Evolutionary conservation across 2,329 filamentous ascomycete genomes (phyloP), one percentile per base, ranked within the genome.

Genomic region (Phyllachora maydis): DNA sequence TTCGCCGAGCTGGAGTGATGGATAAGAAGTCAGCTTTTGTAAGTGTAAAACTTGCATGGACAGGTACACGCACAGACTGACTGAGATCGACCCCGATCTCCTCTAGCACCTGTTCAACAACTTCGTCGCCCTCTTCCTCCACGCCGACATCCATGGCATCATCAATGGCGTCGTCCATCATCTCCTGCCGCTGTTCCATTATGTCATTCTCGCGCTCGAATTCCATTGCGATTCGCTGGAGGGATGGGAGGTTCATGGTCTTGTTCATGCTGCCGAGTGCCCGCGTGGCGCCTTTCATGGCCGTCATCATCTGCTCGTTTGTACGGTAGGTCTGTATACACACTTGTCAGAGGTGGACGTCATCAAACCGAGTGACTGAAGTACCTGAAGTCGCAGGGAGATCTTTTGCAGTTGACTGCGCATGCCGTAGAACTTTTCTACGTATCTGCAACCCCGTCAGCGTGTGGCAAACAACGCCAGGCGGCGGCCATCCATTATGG

Each of bases 291-390:
- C 88, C 88, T 50, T 93, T 98, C 88, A 98, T 95, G 6, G 83
- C 88, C 49, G 92, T 81, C 83, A 93, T 93, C 88, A 98, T 98
- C 50, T 95, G 85, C 48, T 98, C 88, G 49, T 98, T 98, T 35
- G 83, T 93, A 33, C 88, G 72, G 33, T 95, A 85, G 23, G 88
- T 98, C 79, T 92, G 39, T 13, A 10, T 7, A 15, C 22, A 19
- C 4, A 3, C 15, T 17, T 11, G 23, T 29, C 18, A 26, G 21
- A 4, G 8, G 17, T 5, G 22, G 3, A 23, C 8, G n/a, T 4
- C n/a, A 14, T 9, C 6, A 14, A 9, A 16, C 12, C 13, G 18
- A 14, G 4, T 18, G 25, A 13, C 9, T 31, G 37, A 25, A 53
- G n/a, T n/a, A 88, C 81, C 67, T 95, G 88, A 42, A 98, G 83